Base-by-base conservation (phyloP, 2,329 filamentous ascomycete species). In the Stagonosporopsis cucurbitacearum region DNA sequence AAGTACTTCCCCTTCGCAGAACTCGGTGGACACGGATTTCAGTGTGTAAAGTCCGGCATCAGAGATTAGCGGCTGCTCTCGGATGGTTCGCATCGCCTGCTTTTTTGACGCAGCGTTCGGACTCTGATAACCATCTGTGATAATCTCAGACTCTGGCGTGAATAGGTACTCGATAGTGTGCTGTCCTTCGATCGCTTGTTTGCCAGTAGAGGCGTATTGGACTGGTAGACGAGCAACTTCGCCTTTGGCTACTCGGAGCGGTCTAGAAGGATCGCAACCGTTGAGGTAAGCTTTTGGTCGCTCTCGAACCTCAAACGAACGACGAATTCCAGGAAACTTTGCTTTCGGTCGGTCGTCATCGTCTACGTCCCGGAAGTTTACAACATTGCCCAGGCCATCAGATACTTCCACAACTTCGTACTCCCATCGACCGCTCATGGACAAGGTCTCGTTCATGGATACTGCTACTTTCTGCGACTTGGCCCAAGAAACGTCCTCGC, bases 351-450 rank as follows among this genome's bases (percentile, higher is more conserved):
- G 77, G 32, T 82, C 79, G n/a, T 95, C 90, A 37, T 95, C 90
- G 13, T 83, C 80, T 3, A 82, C 76, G 4, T 81, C 78, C 3
- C 83, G 79, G 71, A 96, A 99, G 60, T 87, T 89, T 56, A 93
- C 88, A 33, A 89, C 79, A 67, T 99, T 99, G 42, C 93, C 93
- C 64, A 93, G 89, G 2, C 87, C 94, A 78, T 99, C 95, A 57
- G 91, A 87, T 8, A 99, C 91, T 74, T 97, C 91, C 64, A 97
- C 91, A 49, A 99, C 87, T 1, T 89, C 88, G 72, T 98, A 99
- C 58, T 89, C 83, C 93, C 94, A 98, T 48, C 87, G 83, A 15
- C 94, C 95, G 47, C 89, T 84, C 6, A 83, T 82, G 44, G 86
- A 86, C 78, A 99, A 86, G 5, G 93, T 93, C 75, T 99, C 96